These are phyloP conservation scores for Aspergillus leporis DNA, from an alignment of 495 filamentous ascomycete species.

Conservation along the genomic window DNA sequence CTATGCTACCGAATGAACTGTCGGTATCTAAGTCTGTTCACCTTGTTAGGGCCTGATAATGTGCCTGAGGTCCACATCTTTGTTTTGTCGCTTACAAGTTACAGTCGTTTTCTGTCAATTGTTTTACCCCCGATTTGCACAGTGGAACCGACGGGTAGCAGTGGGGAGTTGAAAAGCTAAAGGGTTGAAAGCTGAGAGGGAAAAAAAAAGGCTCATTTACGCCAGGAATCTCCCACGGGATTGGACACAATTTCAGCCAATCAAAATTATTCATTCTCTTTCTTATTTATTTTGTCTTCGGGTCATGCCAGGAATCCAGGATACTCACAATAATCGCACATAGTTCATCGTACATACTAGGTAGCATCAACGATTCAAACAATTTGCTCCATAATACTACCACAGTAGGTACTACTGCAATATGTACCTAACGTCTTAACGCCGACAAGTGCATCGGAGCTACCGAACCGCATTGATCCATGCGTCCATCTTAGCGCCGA, in stretches of 20 bases:
- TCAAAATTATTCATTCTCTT: not conserved
- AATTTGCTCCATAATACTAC: not conserved
- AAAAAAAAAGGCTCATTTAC: too few species aligned
- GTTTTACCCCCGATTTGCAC: not conserved
- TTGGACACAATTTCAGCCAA: not conserved
- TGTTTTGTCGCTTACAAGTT: not conserved
- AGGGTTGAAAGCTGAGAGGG: too few species aligned
- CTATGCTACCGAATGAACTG: not conserved
- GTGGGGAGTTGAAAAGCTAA: not conserved
- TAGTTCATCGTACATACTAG: not conserved
- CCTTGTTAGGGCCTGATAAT: not conserved
- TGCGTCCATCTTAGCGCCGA: not conserved
- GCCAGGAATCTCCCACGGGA: too few species aligned
- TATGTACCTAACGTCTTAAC: not conserved
- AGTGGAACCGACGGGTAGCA: not conserved
- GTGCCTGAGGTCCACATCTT: too few species aligned
- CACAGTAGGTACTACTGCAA: not conserved
- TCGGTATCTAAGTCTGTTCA: not conserved
- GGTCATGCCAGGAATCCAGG: too few species aligned
- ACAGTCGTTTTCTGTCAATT: not conserved
- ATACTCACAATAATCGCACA: too few species aligned
- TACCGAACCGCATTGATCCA: conserved; percentile 5
- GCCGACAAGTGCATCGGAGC: conserved; percentile 9
- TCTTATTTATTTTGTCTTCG: not conserved
- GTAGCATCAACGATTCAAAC: not conserved